These are phyloP conservation scores for Cryphonectria radicalis DNA, from an alignment of 2,329 filamentous ascomycete species.

Conservation along the genomic window DNA sequence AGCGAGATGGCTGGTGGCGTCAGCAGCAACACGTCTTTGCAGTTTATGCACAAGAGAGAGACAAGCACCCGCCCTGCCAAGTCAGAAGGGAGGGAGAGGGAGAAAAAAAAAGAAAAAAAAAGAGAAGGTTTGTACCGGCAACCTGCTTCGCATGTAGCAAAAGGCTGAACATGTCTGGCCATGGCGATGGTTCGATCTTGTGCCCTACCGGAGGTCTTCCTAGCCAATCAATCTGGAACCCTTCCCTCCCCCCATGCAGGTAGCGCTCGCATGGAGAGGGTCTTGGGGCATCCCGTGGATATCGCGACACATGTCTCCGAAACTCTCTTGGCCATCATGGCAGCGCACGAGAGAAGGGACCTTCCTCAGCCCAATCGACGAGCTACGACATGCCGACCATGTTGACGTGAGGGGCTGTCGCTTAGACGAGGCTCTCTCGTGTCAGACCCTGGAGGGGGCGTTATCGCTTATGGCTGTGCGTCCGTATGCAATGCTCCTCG, in stretches of 20 bases:
- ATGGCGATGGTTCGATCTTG: not conserved
- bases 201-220: not conserved
- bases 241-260: not conserved
- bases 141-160: not conserved
- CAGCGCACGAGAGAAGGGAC: too few relatives aligned
- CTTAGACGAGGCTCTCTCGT: not conserved
- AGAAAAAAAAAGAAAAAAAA: not conserved
- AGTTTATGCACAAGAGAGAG: not conserved
- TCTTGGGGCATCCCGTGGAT: not conserved
- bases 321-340: not conserved
- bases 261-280: not conserved
- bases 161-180: not conserved
- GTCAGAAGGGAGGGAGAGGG: not conserved
- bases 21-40: not conserved
- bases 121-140: not conserved
- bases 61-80: not conserved
- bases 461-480: too few relatives aligned
- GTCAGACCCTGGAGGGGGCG: not conserved
- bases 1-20: not conserved
- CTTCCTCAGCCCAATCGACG: too few relatives aligned
- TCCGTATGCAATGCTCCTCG: not conserved
- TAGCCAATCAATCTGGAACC: not conserved
- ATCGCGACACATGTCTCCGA: not conserved
- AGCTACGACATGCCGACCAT: not conserved
- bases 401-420: not conserved